These are phyloP conservation scores for Litchi chinensis DNA, from an alignment of 345 rosid genomes.

Conservation along the genomic window DNA sequence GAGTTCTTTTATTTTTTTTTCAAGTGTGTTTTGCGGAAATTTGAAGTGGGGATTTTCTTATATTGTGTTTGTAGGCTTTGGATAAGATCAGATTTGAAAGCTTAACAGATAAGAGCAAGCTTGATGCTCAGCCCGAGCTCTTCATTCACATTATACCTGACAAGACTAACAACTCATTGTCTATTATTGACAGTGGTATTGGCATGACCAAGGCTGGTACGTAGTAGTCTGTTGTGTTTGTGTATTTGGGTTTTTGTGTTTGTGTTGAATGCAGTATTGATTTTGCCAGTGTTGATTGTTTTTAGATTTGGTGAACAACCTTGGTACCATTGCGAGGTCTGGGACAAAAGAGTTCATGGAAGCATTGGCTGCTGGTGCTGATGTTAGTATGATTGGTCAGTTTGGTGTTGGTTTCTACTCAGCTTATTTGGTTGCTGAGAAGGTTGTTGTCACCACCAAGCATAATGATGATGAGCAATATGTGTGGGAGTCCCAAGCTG, in stretches of 20 bases:
- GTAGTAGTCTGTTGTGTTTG: not conserved
- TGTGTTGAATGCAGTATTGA: not conserved
- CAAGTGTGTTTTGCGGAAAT: too few relatives aligned
- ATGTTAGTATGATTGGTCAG: conserved; percentile 90
- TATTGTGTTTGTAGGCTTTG: conserved; percentile 50
- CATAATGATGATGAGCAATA: conserved; percentile 90
- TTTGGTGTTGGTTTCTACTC: conserved; percentile 90
- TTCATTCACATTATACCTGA: conserved; percentile 85
- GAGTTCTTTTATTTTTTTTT: too few relatives aligned
- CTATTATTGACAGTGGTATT: conserved; percentile 78
- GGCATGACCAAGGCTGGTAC: conserved; percentile 94
- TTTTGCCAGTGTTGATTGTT: not conserved
- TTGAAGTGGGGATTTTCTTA: not conserved
- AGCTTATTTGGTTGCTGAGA: conserved; percentile 81
- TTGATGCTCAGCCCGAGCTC: conserved; percentile 79
- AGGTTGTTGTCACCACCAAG: conserved; percentile 73
- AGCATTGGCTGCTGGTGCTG: conserved; percentile 86
- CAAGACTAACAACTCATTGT: conserved; percentile 59
- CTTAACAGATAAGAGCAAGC: conserved; percentile 89
- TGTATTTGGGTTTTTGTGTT: not conserved
- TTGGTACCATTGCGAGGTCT: conserved; percentile 88
- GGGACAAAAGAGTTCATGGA: conserved; percentile 94
- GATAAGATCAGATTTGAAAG: conserved; percentile 89
- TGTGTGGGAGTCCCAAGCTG: conserved; percentile 94
- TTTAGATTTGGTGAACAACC: conserved; percentile 82